Conservation (phyloP, 805 yeast genomes). For the Lipomyces orientalis region DNA sequence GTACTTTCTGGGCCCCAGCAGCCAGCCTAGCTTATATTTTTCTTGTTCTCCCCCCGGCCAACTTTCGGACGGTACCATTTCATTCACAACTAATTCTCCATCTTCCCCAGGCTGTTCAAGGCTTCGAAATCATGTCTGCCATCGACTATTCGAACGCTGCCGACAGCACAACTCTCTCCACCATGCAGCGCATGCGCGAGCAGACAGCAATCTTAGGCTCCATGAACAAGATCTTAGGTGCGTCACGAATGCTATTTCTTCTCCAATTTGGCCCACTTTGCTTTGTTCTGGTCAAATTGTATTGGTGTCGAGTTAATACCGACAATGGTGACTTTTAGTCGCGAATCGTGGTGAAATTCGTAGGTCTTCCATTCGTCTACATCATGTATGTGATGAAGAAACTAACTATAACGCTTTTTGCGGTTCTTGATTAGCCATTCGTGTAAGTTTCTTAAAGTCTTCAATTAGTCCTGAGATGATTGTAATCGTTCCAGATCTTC, state of each 20-base stretch:
- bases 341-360: slow-evolving; percentile 52
- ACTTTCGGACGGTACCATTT: too few species aligned
- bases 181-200: slow-evolving; percentile 40
- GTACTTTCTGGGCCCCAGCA: too few species aligned
- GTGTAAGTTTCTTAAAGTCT: neutral
- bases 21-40: too few species aligned
- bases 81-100: too few species aligned
- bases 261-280: too few species aligned
- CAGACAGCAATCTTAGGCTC: slow-evolving; percentile 53
- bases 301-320: neutral
- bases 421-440: slow-evolving; percentile 12
- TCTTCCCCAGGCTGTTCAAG: too few species aligned
- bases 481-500: slow-evolving; percentile 59
- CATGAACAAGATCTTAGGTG: slow-evolving; percentile 55
- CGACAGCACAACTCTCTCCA: slow-evolving; percentile 24
- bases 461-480: slow-evolving; percentile 54
- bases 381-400: neutral
- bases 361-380: slow-evolving; percentile 34
- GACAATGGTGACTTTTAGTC: slow-evolving; percentile 37
- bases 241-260: neutral
- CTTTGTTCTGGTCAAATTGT: neutral
- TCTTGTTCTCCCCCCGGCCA: too few species aligned
- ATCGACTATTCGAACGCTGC: slow-evolving; percentile 18
- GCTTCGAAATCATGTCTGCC: slow-evolving; percentile 14
- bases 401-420: neutral